These are phyloP conservation scores for Orychophragmus violaceus DNA, from an alignment of 345 rosid species.

Conservation along the genomic window DNA sequence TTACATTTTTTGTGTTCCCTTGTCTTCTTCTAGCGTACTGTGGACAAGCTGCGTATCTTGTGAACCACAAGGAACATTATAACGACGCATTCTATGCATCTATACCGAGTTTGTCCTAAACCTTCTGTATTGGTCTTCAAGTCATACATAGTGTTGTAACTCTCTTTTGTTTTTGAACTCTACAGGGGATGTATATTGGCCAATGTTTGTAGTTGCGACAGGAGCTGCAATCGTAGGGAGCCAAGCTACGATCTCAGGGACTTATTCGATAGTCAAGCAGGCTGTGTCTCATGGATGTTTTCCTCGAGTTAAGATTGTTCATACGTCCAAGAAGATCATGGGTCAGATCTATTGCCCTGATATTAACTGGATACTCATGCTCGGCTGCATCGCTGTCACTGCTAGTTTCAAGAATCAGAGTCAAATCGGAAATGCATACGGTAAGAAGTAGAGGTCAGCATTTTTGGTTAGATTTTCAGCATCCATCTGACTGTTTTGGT, in stretches of 20 bases:
- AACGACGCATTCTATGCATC: constrained; percentile 74
- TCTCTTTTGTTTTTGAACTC: constrained; percentile 1
- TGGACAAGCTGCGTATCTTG: constrained; percentile 95
- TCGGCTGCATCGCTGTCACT: constrained; percentile 66
- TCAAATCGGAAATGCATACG: constrained; percentile 81
- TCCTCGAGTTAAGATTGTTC: constrained; percentile 74
- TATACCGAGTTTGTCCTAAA: constrained; percentile 56
- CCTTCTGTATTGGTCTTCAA: neutral
- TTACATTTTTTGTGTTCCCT: constrained; percentile 82
- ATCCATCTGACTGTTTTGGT: neutral
- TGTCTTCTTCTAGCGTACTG: constrained; percentile 94
- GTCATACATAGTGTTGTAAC: neutral
- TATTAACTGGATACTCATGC: constrained; percentile 75
- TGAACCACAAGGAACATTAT: constrained; percentile 48
- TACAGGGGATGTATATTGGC: constrained; percentile 66
- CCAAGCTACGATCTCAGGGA: constrained; percentile 77
- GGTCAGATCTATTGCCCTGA: constrained; percentile 70
- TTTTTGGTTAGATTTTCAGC: neutral
- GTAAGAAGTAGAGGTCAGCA: constrained; percentile 30
- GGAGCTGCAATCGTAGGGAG: constrained; percentile 73
- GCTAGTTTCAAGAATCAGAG: constrained; percentile 65
- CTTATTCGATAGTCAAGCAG: constrained; percentile 72
- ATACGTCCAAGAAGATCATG: constrained; percentile 65
- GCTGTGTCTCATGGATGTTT: constrained; percentile 76
- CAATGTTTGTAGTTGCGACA: constrained; percentile 58